Evolutionary conservation across 331 rosid genomes (phyloP), one percentile per base, ranked within the genome.

Genomic region (Malus hybrid): DNA sequence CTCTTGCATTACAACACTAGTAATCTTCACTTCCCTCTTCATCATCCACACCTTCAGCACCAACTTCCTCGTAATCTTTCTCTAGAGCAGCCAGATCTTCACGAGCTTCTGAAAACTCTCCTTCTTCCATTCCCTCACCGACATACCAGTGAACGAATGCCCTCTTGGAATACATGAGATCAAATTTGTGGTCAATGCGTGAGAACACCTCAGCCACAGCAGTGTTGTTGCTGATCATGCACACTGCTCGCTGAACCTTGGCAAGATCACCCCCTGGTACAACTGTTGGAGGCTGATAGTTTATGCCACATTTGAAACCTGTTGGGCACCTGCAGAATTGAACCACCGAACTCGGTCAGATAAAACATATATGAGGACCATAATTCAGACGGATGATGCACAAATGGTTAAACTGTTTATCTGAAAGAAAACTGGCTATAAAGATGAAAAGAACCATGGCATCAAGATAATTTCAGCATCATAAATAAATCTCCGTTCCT

Each of bases 181-280:
- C 99, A 68, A 94, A 94, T 75, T 94, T 94, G 84, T 91, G 96
- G 84, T 94, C 99, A 61, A 94, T 94, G 70, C 99, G 91, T 19
- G 99, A 89, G 87, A 94, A 94, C 19, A 94, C 99, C 88, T 94
- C 99, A 0, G 99, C 99, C 72, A 94, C 99, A 2, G 99, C 99
- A n/a, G 99, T 94, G 92, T 94, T 94, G 84, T 94, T 94, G 80
- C 99, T 94, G 84, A 94, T 94, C 99, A 94, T 94, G 86, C 99
- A 94, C 42, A 94, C 99, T 22, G 99, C 99, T 66, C 99, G 83
- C 78, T 94, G 99, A 75, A 94, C 99, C 92, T 85, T 86, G 63
- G 99, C 99, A 63, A 94, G 96, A 83, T 94, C 99, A 39, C 99
- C 99, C 0, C 89, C 93, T 0, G 99, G 99, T 65, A 94, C 99